Evolutionary conservation across 2,329 filamentous ascomycete species (phyloP), one percentile per base, ranked within the genome.

Genomic region (Colletotrichum camelliae): DNA sequence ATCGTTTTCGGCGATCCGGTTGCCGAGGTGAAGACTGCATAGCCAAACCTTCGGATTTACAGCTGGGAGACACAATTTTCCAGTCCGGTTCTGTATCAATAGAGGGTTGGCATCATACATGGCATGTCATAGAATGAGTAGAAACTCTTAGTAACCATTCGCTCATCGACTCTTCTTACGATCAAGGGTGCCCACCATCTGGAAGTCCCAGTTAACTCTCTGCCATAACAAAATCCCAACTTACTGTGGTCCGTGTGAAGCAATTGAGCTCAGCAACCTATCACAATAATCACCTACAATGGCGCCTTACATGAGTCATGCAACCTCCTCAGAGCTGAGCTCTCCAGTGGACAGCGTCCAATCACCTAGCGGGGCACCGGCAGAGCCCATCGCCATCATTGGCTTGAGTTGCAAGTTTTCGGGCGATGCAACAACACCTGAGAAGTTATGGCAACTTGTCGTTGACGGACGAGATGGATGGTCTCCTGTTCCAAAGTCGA

Each of bases 381-480:
- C n/a, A n/a, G 61, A 75, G 31, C 77, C 79, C 4, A 77, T 80
- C 31, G 79, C 79, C 61, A 68, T 80, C 55, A 76, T 80, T 39
- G 79, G 79, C 7, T 78, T 80, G 73, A 76, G 79, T 3, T 80
- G 79, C 61, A 78, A 77, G n/a, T 77, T 80, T 9, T 75, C 79
- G 9, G 79, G 79, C 8, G 70, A 74, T 12, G 74, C 77, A 13
- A 73, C 71, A 13, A 76, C 55, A 9, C 78, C 78, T 2, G 70
- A 75, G 10, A 78, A 79, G 29, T 65, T 80, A 21, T 80, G 79
- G 79, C 12, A 72, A 39, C 39, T 75, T 10, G 37, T 72, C 6
- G 61, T 39, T 6, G n/a, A 72, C 2, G 69, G 69, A 24, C 27
- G 62, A 18, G 55, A 64, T 43, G 64, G 62, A 3, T 75, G 73